These are phyloP conservation scores for Colletotrichum cordylinicola DNA, from an alignment of 2,329 filamentous ascomycete genomes.

Conservation along the genomic window DNA sequence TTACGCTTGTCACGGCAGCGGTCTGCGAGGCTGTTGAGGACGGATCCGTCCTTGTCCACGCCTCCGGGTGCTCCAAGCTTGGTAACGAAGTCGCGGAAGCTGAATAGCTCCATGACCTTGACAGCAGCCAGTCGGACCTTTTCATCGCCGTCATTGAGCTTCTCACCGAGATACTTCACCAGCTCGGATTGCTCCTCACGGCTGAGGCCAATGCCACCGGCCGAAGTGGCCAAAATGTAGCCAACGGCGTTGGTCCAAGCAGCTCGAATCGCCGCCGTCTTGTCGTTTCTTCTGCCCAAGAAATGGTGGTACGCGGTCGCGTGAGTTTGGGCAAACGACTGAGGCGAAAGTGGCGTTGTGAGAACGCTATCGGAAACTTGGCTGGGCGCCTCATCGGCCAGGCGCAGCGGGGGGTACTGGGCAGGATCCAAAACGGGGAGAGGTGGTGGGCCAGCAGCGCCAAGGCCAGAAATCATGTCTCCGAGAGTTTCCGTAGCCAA, in stretches of 20 bases:
- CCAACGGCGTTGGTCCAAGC: conserved; percentile 87
- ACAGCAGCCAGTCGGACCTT: conserved; percentile 91
- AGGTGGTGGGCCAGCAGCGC: conserved; percentile 84
- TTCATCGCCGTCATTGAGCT: conserved; percentile 88
- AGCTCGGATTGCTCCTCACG: conserved; percentile 80
- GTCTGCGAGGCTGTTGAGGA: conserved; percentile 83
- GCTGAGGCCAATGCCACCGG: conserved; percentile 86
- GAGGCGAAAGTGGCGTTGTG: conserved; percentile 83
- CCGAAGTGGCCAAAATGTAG: conserved; percentile 88
- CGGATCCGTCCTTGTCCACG: conserved; percentile 76
- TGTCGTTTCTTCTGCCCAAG: conserved; percentile 84
- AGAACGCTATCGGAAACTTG: conserved; percentile 66
- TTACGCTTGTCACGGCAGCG: conserved; percentile 87
- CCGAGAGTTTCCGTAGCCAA: conserved; percentile 94
- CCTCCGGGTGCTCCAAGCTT: conserved; percentile 82
- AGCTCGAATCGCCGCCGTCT: conserved; percentile 79
- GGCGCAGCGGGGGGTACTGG: conserved; percentile 79
- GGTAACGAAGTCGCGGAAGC: conserved; percentile 78
- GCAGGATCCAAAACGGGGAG: conserved; percentile 77
- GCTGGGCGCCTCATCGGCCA: conserved; percentile 62
- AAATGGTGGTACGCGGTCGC: conserved; percentile 82
- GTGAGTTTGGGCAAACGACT: conserved; percentile 88
- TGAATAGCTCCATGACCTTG: conserved; percentile 80
- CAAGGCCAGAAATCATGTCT: conserved; percentile 93
- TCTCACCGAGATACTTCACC: conserved; percentile 76